Conservation (phyloP, 2,329 filamentous ascomycete species). For the Mycocentrospora acerina region DNA sequence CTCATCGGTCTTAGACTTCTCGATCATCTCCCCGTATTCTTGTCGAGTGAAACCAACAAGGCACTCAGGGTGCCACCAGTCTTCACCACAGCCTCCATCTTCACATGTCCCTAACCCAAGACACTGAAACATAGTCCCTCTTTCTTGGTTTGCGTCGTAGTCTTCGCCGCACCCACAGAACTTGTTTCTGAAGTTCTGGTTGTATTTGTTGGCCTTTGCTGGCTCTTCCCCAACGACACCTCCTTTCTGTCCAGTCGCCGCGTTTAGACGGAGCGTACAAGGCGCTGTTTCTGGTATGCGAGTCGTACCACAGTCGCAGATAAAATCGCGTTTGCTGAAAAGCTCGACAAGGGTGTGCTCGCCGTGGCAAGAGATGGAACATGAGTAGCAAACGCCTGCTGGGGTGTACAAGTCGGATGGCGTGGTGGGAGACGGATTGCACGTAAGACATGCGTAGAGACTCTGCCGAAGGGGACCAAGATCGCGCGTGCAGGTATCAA, state of each 20-base stretch:
- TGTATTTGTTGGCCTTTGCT: conserved; percentile 78
- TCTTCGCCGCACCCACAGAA: conserved; percentile 90
- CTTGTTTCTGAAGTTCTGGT: conserved; percentile 89
- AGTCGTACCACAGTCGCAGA: conserved; percentile 92
- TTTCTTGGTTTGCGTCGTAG: conserved; percentile 86
- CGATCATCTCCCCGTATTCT: conserved; percentile 60
- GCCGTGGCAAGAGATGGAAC: conserved; percentile 94
- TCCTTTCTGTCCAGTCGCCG: conserved; percentile 73
- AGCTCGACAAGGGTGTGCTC: conserved; percentile 94
- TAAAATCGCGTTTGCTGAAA: conserved; percentile 93
- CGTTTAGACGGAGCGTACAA: conserved; percentile 74
- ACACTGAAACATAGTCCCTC: conserved; percentile 98
- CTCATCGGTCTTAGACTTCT: conserved; percentile 24
- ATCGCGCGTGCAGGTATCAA: conserved; percentile 88
- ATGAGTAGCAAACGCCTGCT: conserved; percentile 93
- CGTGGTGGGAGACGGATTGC: conserved; percentile 74
- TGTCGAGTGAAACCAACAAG: conserved; percentile 76
- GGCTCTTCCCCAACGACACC: conserved; percentile 75
- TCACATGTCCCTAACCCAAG: conserved; percentile 78
- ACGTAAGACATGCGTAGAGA: conserved; percentile 91
- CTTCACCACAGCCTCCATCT: conserved; percentile 88
- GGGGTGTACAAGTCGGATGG: conserved; percentile 64
- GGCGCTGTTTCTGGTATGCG: conserved; percentile 69
- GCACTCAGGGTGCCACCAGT: conserved; percentile 97
- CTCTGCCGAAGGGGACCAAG: conserved; percentile 84